These are phyloP conservation scores for Daedaleopsis nitida DNA, from an alignment of 768 basidiomycete species.

Conservation along the genomic window DNA sequence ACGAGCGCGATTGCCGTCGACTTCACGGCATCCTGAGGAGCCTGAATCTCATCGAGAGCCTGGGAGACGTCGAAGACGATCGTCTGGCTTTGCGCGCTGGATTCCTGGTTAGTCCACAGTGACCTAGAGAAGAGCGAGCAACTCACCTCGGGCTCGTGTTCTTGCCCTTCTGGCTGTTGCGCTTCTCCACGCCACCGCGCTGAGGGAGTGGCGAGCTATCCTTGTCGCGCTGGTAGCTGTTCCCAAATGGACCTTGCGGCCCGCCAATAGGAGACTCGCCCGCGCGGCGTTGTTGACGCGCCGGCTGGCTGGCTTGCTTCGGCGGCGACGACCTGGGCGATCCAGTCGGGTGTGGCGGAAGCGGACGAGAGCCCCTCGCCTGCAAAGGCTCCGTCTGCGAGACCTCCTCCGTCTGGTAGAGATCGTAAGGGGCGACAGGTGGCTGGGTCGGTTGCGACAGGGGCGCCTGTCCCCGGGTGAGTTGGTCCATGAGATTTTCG, in stretches of 20 bases:
- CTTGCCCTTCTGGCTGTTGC: conserved; percentile 43
- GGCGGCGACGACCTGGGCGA: conserved; percentile 72
- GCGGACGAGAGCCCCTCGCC: conserved; percentile 58
- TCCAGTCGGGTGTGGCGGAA: conserved; percentile 50
- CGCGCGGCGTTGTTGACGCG: conserved; percentile 46
- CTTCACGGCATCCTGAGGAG: conserved; percentile 74
- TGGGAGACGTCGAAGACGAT: conserved; percentile 79
- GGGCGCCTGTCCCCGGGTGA: conserved; percentile 51
- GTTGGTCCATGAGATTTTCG: conserved; percentile 77
- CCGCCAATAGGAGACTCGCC: conserved; percentile 50
- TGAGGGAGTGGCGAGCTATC: conserved; percentile 71
- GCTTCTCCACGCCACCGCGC: conserved; percentile 38
- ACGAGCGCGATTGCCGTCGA: conserved; percentile 91
- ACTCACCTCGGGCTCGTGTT: conserved; percentile 62
- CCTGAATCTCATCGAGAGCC: conserved; percentile 72
- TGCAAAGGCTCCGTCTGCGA: conserved; percentile 38
- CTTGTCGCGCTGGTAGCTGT: conserved; percentile 55
- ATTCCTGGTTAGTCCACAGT: neutral
- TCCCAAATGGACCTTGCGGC: conserved; percentile 35
- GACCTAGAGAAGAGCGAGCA: too few species aligned
- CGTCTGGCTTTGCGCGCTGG: conserved; percentile 63
- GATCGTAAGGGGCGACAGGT: conserved; percentile 30
- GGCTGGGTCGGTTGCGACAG: conserved; percentile 30
- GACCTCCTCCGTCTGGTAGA: conserved; percentile 33
- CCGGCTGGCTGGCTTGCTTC: conserved; percentile 52